Evolutionary conservation across 768 basidiomycete species (phyloP), one percentile per base, ranked within the genome.

Genomic region (Trametes villosa): DNA sequence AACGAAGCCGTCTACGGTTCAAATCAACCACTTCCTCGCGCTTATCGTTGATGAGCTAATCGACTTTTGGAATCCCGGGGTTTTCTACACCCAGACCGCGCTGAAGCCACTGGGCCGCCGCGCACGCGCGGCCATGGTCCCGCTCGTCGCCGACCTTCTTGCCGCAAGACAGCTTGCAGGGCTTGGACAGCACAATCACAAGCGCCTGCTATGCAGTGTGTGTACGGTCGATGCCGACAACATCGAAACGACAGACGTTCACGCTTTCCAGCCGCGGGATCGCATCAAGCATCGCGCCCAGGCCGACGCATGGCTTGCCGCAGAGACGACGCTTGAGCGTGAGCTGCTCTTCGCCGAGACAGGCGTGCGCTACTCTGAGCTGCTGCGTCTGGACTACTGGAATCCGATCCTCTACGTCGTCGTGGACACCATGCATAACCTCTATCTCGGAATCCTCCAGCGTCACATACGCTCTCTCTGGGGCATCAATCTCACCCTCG

Each of bases 391-490:
- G 9, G 70, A 72, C 0, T 81, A 81, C 60, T 80, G 77, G 72
- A 70, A 79, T 59, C 71, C 72, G 1, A 63, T 67, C 9, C 53
- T 54, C 11, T 73, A 64, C 46, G 49, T 70, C 15, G 65, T 76
- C 1, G 63, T 79, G 12, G 78, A 81, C 52, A 49, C 74, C 3
- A 79, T 79, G 78, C 80, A 81, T 62, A 72, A 68, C 22, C 65
- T 79, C 1, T 72, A 74, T 38, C 70, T 79, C 0, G 74, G 76
- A 5, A 27, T 31, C 27, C 33, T 51, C 33, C 18, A 27, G 11
- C 50, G 30, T 36, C 50, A 51, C 22, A 31, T 27, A 6, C 50
- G 50, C 2, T 20, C 29, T 8, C 20, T 51, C 18, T 51, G 50
- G 50, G 50, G 50, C 7, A 51, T 51, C 50, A 38, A 51, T 9